A percentile compares a stretch with the other conserved stretches of the same genome.
phyloP scores from a whole-genome alignment of 2,329 filamentous ascomycete species.

The Macrophomina tecta region DNA sequence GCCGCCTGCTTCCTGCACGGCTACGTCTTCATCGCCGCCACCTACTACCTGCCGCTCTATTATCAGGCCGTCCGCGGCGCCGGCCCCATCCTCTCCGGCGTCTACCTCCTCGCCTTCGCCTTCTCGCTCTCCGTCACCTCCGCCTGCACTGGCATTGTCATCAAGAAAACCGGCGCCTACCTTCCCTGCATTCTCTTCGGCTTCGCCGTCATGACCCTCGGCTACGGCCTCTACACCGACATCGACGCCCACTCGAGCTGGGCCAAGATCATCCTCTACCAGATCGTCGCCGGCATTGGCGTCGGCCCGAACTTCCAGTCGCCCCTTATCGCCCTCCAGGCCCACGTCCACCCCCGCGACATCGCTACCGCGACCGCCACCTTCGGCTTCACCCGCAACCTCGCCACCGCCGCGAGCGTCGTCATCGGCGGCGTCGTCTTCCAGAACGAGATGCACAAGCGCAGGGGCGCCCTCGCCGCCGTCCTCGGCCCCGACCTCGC shows the following conservation, averaged over 20 bases:
- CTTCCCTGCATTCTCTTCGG: neutral
- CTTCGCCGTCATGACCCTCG: neutral
- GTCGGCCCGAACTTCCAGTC: neutral
- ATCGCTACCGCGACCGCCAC: neutral
- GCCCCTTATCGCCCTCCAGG: neutral
- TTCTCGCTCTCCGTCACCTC: neutral
- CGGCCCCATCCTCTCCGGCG: neutral
- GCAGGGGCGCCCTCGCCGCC: constrained; percentile 55
- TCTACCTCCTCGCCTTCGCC: neutral
- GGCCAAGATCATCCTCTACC: neutral
- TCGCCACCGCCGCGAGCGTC: neutral
- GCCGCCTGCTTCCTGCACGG: neutral
- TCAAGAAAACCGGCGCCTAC: neutral
- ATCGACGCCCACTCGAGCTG: neutral
- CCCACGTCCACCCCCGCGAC: neutral
- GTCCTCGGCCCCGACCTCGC: constrained; percentile 61
- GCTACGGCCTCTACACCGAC: neutral
- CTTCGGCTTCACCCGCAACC: neutral
- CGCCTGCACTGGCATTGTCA: neutral
- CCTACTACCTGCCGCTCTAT: neutral
- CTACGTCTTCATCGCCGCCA: neutral
- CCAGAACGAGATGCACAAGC: constrained; percentile 72
- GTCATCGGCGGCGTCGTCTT: neutral
- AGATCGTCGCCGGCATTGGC: neutral
- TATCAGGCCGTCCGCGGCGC: neutral